Conservation (phyloP, 495 filamentous ascomycete species). For the Lichenothelia convexa region DNA sequence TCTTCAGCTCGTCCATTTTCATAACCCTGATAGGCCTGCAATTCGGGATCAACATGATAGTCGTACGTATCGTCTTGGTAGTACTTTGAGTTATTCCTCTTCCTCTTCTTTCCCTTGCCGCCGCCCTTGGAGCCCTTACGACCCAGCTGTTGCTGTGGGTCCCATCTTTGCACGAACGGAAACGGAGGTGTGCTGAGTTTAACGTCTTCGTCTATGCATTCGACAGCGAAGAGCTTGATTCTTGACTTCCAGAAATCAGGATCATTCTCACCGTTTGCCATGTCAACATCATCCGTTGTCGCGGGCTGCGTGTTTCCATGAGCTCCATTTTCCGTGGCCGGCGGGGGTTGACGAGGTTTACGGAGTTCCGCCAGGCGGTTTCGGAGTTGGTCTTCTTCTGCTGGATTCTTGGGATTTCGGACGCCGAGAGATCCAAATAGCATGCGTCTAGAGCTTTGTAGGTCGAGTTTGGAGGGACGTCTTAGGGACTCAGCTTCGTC, state of each 20-base stretch:
- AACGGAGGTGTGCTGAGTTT: slow-evolving; percentile 65
- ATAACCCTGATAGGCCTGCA: slow-evolving; percentile 23
- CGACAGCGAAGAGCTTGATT: slow-evolving; percentile 56
- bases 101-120: slow-evolving; percentile 23
- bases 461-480: slow-evolving; percentile 35
- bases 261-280: slow-evolving; percentile 12
- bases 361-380: slow-evolving; percentile 31
- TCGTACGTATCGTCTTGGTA: slow-evolving; percentile 12
- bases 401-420: slow-evolving; percentile 44
- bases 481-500: no score
- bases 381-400: slow-evolving; percentile 45
- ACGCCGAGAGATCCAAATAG: slow-evolving; percentile 60
- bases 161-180: slow-evolving; percentile 81
- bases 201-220: slow-evolving; percentile 62
- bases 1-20: slow-evolving; percentile 18
- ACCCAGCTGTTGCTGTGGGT: slow-evolving; percentile 51
- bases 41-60: slow-evolving; percentile 10
- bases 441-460: slow-evolving; percentile 45
- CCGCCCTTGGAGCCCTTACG: slow-evolving; percentile 27
- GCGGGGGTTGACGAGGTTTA: slow-evolving; percentile 18
- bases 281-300: slow-evolving; percentile 2
- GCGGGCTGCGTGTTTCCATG: slow-evolving; percentile 12
- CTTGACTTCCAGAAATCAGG: slow-evolving; percentile 49
- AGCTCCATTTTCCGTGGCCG: slow-evolving; percentile 19
- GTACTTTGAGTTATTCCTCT: slow-evolving; percentile 24